Conservation (phyloP, 2,329 filamentous ascomycete genomes). For the Claviceps digitariae region DNA sequence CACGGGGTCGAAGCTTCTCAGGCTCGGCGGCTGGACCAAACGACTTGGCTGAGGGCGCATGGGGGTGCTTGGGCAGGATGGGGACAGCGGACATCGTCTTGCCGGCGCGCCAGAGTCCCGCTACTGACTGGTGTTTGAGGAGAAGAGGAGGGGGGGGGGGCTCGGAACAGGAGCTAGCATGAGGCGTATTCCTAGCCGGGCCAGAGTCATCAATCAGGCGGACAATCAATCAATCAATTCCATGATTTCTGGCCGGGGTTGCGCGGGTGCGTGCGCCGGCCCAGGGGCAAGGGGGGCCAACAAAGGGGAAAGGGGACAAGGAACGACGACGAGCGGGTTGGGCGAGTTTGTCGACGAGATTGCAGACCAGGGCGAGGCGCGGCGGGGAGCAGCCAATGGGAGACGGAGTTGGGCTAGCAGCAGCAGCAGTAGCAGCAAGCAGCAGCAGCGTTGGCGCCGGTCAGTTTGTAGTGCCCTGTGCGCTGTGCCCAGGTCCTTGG, state of each 20-base stretch:
- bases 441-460: too few relatives aligned
- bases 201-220: neutral
- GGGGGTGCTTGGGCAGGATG: neutral
- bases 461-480: too few relatives aligned
- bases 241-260: constrained; percentile 1
- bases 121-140: neutral
- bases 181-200: neutral
- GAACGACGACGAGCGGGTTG: neutral
- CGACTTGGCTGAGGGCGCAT: constrained; percentile 2
- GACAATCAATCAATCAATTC: neutral
- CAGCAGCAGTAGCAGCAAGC: too few relatives aligned
- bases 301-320: neutral
- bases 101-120: constrained; percentile 1
- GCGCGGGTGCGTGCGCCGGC: neutral
- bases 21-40: neutral
- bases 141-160: neutral
- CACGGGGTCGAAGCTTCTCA: constrained; percentile 3
- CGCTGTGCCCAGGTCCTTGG: too few relatives aligned
- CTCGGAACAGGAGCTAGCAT: neutral
- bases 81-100: neutral
- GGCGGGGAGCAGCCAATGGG: constrained; percentile 1
- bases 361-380: neutral
- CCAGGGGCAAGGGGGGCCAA: neutral
- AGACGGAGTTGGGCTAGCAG: neutral
- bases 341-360: neutral